These are phyloP conservation scores for Podospora pseudopauciseta DNA, from an alignment of 495 filamentous ascomycete genomes.

Conservation along the genomic window DNA sequence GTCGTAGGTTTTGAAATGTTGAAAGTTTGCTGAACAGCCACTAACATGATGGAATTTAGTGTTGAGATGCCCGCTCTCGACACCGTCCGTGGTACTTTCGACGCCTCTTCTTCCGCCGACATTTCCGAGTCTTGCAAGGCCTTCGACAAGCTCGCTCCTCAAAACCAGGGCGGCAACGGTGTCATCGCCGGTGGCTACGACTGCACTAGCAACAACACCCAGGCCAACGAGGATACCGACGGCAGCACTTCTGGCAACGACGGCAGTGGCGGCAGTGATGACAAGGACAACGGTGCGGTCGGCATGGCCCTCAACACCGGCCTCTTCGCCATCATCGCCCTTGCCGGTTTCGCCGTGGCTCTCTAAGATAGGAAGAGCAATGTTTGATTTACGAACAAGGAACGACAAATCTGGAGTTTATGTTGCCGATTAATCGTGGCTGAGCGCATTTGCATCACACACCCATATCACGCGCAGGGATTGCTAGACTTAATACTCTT, in stretches of 20 bases:
- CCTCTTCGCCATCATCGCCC: constrained; percentile 38
- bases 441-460: constrained; percentile 21
- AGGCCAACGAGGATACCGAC: constrained; percentile 41
- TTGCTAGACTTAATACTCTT: constrained; percentile 38
- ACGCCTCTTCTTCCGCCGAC: constrained; percentile 69
- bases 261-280: constrained; percentile 16
- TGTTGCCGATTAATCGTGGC: constrained; percentile 17
- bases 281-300: constrained; percentile 33
- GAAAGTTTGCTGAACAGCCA: background rate
- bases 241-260: constrained; percentile 24
- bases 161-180: constrained; percentile 38
- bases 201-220: constrained; percentile 50
- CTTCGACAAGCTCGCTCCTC: constrained; percentile 43
- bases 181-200: constrained; percentile 58
- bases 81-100: constrained; percentile 81
- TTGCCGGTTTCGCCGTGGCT: constrained; percentile 37
- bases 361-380: constrained; percentile 22
- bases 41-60: constrained; percentile 41
- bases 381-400: constrained; percentile 3
- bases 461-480: constrained; percentile 27
- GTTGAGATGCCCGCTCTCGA: constrained; percentile 64
- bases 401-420: constrained; percentile 22
- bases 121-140: constrained; percentile 48
- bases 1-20: constrained; percentile 53
- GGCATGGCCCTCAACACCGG: constrained; percentile 34